Conservation (phyloP, 805 yeast species). For the Metschnikowia henanensis region DNA sequence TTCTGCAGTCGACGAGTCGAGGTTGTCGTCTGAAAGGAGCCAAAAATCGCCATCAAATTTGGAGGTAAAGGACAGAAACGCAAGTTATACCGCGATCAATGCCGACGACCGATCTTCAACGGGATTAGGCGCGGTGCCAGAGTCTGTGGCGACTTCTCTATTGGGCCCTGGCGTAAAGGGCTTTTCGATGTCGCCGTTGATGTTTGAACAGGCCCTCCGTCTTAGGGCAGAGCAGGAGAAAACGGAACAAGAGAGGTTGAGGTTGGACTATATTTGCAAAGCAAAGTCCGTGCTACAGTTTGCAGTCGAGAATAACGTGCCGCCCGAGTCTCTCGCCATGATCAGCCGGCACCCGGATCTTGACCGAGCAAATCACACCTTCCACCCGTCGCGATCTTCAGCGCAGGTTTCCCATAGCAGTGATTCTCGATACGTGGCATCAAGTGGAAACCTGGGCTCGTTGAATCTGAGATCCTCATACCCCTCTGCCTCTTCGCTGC, state of each 20-base stretch:
- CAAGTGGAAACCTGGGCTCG: constrained; percentile 2
- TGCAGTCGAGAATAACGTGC: constrained; percentile 63
- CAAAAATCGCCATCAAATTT: neutral
- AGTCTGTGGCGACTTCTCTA: constrained; percentile 30
- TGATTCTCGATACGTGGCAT: neutral
- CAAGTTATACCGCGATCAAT: too few relatives aligned
- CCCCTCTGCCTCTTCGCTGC: constrained; percentile 8
- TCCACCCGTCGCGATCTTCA: neutral
- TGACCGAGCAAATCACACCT: neutral
- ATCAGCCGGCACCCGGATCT: neutral
- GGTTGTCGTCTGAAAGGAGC: neutral
- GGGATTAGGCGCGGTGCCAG: too few relatives aligned
- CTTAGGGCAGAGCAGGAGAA: constrained; percentile 72
- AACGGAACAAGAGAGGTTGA: constrained; percentile 78
- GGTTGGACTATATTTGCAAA: constrained; percentile 58
- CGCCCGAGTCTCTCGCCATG: constrained; percentile 37
- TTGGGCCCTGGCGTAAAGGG: constrained; percentile 53
- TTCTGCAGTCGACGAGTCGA: neutral
- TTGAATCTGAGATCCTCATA: constrained; percentile 6
- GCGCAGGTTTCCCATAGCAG: neutral
- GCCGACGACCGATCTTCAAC: too few relatives aligned
- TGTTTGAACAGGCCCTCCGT: constrained; percentile 57
- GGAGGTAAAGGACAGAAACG: too few relatives aligned
- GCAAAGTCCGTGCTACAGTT: constrained; percentile 61
- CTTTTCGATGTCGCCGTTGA: constrained; percentile 58